phyloP scores from a whole-genome alignment of 345 rosid species.

The Garcia nutans region DNA sequence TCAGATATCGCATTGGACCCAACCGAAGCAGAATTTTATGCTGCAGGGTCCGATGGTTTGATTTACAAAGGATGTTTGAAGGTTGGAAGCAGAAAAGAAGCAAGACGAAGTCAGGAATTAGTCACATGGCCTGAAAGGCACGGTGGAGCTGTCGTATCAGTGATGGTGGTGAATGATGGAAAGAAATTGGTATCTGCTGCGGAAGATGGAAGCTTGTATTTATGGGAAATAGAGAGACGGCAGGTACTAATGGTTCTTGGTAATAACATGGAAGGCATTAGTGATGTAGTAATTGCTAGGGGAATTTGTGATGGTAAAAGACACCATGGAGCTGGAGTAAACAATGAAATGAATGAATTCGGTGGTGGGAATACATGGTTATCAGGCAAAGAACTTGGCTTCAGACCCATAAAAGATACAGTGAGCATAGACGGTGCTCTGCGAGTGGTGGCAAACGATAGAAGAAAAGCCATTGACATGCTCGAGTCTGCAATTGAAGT shows the following conservation, averaged over 20 bases:
- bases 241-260: constrained; percentile 23
- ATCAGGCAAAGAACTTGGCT: constrained; percentile 16
- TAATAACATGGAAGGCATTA: constrained; percentile 22
- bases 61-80: constrained; percentile 32
- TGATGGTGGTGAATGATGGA: constrained; percentile 29
- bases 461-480: constrained; percentile 38
- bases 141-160: constrained; percentile 26
- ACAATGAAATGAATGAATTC: not conserved
- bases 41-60: constrained; percentile 45
- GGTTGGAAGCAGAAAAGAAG: constrained; percentile 11
- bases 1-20: constrained; percentile 30
- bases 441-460: constrained; percentile 26
- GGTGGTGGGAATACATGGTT: constrained; percentile 9
- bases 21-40: constrained; percentile 31
- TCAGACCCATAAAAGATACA: constrained; percentile 15
- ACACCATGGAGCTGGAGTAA: not conserved
- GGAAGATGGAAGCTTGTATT: constrained; percentile 41
- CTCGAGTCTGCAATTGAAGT: constrained; percentile 42
- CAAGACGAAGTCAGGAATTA: not conserved
- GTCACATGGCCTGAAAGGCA: constrained; percentile 30
- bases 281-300: constrained; percentile 36
- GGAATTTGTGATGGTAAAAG: constrained; percentile 13
- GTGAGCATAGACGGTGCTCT: constrained; percentile 26
- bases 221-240: constrained; percentile 37
- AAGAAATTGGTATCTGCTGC: constrained; percentile 44